A percentile compares a stretch with the other conserved stretches of the same genome.
Evolutionary conservation across 2,329 filamentous ascomycete genomes (phyloP).

Genomic region (Mycocentrospora acerina): DNA sequence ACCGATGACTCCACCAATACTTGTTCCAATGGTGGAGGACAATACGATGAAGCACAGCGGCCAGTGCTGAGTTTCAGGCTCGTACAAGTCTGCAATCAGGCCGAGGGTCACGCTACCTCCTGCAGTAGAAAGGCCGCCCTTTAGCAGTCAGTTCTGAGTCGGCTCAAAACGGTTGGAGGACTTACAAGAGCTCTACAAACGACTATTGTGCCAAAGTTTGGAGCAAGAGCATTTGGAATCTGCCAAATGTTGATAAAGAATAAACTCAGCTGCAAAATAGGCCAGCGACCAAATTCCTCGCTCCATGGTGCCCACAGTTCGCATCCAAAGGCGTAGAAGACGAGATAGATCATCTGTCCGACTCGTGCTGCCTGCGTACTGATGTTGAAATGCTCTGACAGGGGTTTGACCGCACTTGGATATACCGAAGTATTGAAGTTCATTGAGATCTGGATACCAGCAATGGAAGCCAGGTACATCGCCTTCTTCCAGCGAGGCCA

Average conservation of each 20-base stretch:
- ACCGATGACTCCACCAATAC: conserved; percentile 71
- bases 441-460: conserved; percentile 57
- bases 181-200: conserved; percentile 61
- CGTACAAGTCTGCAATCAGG: conserved; percentile 63
- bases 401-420: conserved; percentile 52
- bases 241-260: conserved; percentile 63
- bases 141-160: conserved; percentile 50
- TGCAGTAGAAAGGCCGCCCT: conserved; percentile 51
- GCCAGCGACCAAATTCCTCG: conserved; percentile 68
- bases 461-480: conserved; percentile 54
- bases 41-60: conserved; percentile 58
- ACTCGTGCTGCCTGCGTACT: conserved; percentile 24
- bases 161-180: conserved; percentile 50
- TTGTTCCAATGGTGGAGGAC: conserved; percentile 62
- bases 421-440: conserved; percentile 59
- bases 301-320: conserved; percentile 81
- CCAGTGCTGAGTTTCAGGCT: conserved; percentile 59
- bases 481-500: conserved; percentile 55
- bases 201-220: conserved; percentile 67
- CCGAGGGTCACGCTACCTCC: conserved; percentile 65
- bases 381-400: conserved; percentile 60
- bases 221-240: conserved; percentile 62
- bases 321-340: conserved; percentile 80
- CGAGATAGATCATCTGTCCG: conserved; percentile 57
- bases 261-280: conserved; percentile 62